phyloP scores from a whole-genome alignment of 2,329 filamentous ascomycete genomes.

The Cadophora malorum region DNA sequence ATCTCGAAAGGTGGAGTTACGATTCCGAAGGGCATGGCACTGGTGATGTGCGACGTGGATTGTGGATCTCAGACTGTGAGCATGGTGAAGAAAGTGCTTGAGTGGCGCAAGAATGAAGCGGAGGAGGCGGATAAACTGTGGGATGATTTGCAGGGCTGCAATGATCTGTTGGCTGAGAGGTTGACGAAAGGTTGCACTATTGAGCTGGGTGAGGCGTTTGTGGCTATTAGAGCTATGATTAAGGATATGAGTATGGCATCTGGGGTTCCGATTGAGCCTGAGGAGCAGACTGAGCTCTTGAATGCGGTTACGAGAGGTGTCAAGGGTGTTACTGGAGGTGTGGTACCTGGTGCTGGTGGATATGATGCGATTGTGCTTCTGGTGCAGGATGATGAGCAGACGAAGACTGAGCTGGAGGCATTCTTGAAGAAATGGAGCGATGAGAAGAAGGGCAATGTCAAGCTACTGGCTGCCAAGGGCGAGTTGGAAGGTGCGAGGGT shows the following conservation, averaged over 20 bases:
- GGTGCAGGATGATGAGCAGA: slow-evolving; percentile 73
- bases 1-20: slow-evolving; percentile 72
- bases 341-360: slow-evolving; percentile 92
- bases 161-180: slow-evolving; percentile 71
- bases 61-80: slow-evolving; percentile 91
- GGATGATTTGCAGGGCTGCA: slow-evolving; percentile 74
- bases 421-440: slow-evolving; percentile 71
- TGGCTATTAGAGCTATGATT: slow-evolving; percentile 65
- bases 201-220: slow-evolving; percentile 56
- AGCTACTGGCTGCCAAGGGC: slow-evolving; percentile 71
- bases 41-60: slow-evolving; percentile 96
- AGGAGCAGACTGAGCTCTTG: slow-evolving; percentile 81
- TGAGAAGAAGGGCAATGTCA: slow-evolving; percentile 66
- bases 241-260: slow-evolving; percentile 77
- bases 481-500: slow-evolving; percentile 70
- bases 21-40: slow-evolving; percentile 74
- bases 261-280: slow-evolving; percentile 87
- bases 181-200: slow-evolving; percentile 57
- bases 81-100: slow-evolving; percentile 92
- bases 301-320: slow-evolving; percentile 73
- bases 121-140: slow-evolving; percentile 74
- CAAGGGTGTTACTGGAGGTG: slow-evolving; percentile 84
- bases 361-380: slow-evolving; percentile 89
- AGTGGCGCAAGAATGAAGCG: slow-evolving; percentile 74
- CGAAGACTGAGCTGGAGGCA: slow-evolving; percentile 62